Evolutionary conservation across 2,329 filamentous ascomycete genomes (phyloP), one percentile per base, ranked within the genome.

Genomic region (Raffaelea albimanens): DNA sequence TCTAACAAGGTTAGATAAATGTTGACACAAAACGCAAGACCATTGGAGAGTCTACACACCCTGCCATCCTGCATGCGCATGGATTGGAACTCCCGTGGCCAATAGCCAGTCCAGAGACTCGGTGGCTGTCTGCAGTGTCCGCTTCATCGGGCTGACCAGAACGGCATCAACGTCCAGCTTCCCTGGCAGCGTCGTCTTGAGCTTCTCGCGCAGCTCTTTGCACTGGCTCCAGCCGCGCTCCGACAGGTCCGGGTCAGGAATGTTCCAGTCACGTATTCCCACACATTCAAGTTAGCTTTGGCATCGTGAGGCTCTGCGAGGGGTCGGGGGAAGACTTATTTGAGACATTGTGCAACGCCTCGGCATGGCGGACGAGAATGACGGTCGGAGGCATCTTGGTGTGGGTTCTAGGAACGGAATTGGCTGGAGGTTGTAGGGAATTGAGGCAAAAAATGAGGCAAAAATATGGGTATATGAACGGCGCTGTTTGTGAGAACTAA

Each of bases 321-420:
- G 29, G 18, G 8, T 13, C 4, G 9, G 18, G 3, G 34, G 14
- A 47, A 31, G 9, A 72, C 73, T 65, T 67, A 77, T 77, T 61
- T 44, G 64, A 58, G 14, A 67, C 63, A 50, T 80, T 80, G 59
- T 80, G 76, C n/a, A 69, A 58, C 9, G 71, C 76, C 64, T 97
- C 87, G 16, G 87, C 91, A 73, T 97, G 91, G 56, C 91, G 85
- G 59, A 96, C 83, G 59, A 97, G 72, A 55, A 97, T 85, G 50
- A 96, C 57, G 0, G 68, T 76, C 1, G 74, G 75, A 45, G 75
- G 59, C 75, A 79, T 78, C 3, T 38, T 38, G 14, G n/a, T n/a
- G n/a, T n/a, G n/a, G n/a, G n/a, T n/a, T n/a, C n/a, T n/a, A n/a
- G n/a, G n/a, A n/a, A n/a, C n/a, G n/a, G n/a, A n/a, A n/a, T n/a